These are phyloP conservation scores for Thymus mandschuricus DNA, from an alignment of 257 asterid species.

Conservation along the genomic window DNA sequence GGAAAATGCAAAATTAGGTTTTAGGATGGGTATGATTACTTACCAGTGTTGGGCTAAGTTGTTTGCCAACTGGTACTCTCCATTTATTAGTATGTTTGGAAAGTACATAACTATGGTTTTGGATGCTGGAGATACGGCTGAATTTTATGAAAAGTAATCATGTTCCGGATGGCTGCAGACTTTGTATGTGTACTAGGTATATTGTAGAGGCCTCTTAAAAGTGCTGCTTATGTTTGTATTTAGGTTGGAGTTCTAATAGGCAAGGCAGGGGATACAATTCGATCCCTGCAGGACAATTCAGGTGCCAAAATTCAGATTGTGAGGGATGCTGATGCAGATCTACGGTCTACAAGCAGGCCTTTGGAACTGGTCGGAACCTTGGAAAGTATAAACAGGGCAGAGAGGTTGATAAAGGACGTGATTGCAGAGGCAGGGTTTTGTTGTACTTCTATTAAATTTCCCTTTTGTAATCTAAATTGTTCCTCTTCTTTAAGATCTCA, in stretches of 20 bases:
- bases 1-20: no score
- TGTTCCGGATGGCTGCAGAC: background rate
- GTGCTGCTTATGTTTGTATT: conserved; percentile 10
- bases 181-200: conserved; percentile 10
- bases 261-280: conserved; percentile 93
- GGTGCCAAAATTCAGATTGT: conserved; percentile 98
- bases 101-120: no score
- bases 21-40: no score
- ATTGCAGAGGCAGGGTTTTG: conserved; percentile 76
- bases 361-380: conserved; percentile 84
- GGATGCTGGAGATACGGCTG: background rate
- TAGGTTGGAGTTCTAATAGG: conserved; percentile 99
- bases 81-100: no score
- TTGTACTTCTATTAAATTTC: conserved; percentile 15
- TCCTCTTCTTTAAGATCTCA: conserved; percentile 8
- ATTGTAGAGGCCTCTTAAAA: background rate
- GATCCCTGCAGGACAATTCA: conserved; percentile 90
- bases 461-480: background rate
- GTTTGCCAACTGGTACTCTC: no score
- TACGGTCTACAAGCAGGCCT: conserved; percentile 68
- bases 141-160: conserved; percentile 4
- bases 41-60: no score
- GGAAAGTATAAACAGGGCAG: conserved; percentile 77
- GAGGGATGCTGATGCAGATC: conserved; percentile 95
- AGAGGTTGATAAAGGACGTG: conserved; percentile 82